Conservation (phyloP, 345 rosid species). For the Gossypioides kirkii region DNA sequence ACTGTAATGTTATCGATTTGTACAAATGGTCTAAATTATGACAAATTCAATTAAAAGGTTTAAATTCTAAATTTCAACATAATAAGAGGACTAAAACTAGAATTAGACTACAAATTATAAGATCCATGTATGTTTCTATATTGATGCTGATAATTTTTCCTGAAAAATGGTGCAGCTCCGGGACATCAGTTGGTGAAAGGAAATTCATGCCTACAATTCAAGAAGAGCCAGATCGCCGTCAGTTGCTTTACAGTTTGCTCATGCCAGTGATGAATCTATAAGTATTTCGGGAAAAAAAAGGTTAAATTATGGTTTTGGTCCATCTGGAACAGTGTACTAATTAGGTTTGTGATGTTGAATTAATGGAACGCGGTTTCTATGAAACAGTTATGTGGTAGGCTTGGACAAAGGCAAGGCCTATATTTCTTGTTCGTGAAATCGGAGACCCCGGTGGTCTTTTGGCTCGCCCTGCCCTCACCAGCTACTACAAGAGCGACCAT, state of each 20-base stretch:
- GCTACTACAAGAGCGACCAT: conserved; percentile 89
- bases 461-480: conserved; percentile 92
- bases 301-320: not conserved
- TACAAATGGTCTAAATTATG: not conserved
- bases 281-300: conserved; percentile 18
- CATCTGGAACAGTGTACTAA: not conserved
- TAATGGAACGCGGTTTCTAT: conserved; percentile 18
- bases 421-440: conserved; percentile 86
- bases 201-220: conserved; percentile 90
- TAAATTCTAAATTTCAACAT: not conserved
- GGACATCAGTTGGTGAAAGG: conserved; percentile 98
- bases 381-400: conserved; percentile 71
- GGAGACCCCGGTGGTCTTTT: conserved; percentile 77
- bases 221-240: conserved; percentile 93
- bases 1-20: too few species aligned
- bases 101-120: not conserved
- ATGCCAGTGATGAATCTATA: conserved; percentile 99
- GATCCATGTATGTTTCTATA: not conserved
- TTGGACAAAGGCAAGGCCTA: conserved; percentile 83
- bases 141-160: not conserved
- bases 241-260: conserved; percentile 77
- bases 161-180: conserved; percentile 54
- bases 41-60: not conserved
- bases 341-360: not conserved
- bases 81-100: not conserved